Evolutionary conservation across 192 early-diverging fungal species (phyloP).

Genomic region (Martensiomyces pterosporus): DNA sequence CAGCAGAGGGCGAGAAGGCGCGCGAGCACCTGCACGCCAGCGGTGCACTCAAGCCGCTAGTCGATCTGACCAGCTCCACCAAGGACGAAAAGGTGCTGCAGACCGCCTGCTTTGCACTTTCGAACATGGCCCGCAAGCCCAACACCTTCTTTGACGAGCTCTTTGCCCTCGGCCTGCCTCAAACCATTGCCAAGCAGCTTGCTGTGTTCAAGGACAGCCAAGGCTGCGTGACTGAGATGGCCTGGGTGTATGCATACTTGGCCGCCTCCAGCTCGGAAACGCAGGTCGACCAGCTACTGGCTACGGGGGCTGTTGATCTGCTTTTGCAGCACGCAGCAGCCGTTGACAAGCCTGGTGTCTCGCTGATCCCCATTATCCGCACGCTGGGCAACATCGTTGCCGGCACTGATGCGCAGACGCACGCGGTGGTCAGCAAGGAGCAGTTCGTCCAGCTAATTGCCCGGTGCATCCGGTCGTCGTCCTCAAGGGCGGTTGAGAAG

Average conservation of each 20-base stretch:
- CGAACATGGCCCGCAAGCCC: slow-evolving; percentile 65
- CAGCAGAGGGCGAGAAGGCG: slow-evolving; percentile 72
- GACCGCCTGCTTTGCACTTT: slow-evolving; percentile 69
- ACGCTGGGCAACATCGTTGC: slow-evolving; percentile 67
- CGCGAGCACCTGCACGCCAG: slow-evolving; percentile 69
- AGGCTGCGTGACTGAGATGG: slow-evolving; percentile 58
- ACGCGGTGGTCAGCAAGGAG: slow-evolving; percentile 40
- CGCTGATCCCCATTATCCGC: slow-evolving; percentile 57
- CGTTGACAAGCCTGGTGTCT: not conserved
- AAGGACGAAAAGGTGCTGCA: slow-evolving; percentile 54
- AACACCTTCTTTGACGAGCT: slow-evolving; percentile 53
- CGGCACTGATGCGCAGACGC: slow-evolving; percentile 58
- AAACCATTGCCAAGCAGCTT: slow-evolving; percentile 52
- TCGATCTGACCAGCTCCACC: slow-evolving; percentile 63
- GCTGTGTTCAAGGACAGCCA: slow-evolving; percentile 21
- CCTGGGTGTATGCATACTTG: slow-evolving; percentile 66
- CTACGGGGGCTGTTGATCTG: slow-evolving; percentile 29
- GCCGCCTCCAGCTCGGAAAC: slow-evolving; percentile 50
- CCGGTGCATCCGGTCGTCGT: slow-evolving; percentile 25
- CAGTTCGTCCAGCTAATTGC: slow-evolving; percentile 48
- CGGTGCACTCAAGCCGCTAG: slow-evolving; percentile 71
- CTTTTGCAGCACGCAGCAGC: slow-evolving; percentile 10
- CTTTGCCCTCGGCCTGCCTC: slow-evolving; percentile 47
- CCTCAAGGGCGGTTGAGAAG: slow-evolving; percentile 56
- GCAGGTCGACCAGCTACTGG: slow-evolving; percentile 46